Evolutionary conservation across 1,139 yeast genomes (phyloP).

Genomic region (Yamadazyma triangularis): DNA sequence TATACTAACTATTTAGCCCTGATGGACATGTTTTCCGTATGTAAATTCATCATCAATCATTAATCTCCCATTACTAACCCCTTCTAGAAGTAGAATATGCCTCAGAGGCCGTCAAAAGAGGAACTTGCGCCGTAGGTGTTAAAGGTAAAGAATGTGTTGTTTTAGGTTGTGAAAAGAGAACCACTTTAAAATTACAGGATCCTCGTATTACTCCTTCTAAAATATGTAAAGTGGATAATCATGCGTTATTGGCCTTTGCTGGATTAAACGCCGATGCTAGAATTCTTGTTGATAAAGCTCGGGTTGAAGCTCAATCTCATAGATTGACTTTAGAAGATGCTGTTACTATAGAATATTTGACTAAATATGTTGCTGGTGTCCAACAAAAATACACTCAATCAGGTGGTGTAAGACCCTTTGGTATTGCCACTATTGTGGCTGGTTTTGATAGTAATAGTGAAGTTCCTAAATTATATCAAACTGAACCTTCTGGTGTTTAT

Average conservation of each 20-base stretch:
- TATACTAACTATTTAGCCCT: conserved; percentile 53
- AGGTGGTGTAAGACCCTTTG: conserved; percentile 96
- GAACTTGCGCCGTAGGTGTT: conserved; percentile 96
- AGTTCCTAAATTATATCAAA: conserved; percentile 81
- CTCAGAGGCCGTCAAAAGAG: conserved; percentile 95
- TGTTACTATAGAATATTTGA: conserved; percentile 85
- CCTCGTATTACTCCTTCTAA: conserved; percentile 94
- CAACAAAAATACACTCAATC: conserved; percentile 98
- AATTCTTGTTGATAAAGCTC: conserved; percentile 87
- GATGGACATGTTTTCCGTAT: conserved; percentile 96
- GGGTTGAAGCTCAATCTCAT: conserved; percentile 97
- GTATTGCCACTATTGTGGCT: conserved; percentile 90
- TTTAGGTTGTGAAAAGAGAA: conserved; percentile 94
- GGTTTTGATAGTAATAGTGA: conserved; percentile 89
- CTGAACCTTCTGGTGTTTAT: conserved; percentile 97
- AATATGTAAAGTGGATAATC: conserved; percentile 87
- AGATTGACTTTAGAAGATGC: conserved; percentile 91
- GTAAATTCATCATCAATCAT: too few species aligned
- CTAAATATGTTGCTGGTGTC: conserved; percentile 93
- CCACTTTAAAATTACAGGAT: conserved; percentile 91
- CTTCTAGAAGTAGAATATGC: conserved; percentile 87
- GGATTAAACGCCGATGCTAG: conserved; percentile 98
- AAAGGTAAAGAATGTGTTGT: conserved; percentile 88
- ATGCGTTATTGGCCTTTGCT: conserved; percentile 89
- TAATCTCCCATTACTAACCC: too few species aligned